phyloP scores from a whole-genome alignment of 2,329 filamentous ascomycete species.

The Fusarium nanum region DNA sequence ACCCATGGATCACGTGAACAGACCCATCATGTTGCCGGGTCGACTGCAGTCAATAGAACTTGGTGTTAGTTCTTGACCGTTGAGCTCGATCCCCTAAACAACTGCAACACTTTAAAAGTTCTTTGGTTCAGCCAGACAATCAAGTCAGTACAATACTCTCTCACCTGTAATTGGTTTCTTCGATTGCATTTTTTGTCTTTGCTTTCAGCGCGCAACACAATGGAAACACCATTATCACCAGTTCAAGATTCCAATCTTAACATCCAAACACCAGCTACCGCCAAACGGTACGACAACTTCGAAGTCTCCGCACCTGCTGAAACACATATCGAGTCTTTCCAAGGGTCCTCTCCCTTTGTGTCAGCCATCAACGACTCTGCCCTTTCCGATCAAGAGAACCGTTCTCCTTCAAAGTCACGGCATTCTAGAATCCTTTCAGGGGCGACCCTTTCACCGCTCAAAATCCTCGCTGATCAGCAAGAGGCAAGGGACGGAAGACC shows the following conservation, averaged over 20 bases:
- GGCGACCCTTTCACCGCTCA: slow-evolving; percentile 67
- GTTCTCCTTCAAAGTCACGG: slow-evolving; percentile 60
- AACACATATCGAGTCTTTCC: slow-evolving; percentile 18
- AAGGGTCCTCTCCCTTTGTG: slow-evolving; percentile 46
- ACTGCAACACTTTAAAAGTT: slow-evolving; percentile 27
- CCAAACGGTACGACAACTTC: slow-evolving; percentile 39
- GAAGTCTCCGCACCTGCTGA: slow-evolving; percentile 38
- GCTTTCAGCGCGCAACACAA: slow-evolving; percentile 39
- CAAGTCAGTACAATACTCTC: slow-evolving; percentile 7
- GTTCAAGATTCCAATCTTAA: slow-evolving; percentile 44
- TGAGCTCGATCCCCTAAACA: slow-evolving; percentile 26
- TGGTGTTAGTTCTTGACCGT: slow-evolving; percentile 26
- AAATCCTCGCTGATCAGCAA: slow-evolving; percentile 60
- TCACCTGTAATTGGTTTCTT: slow-evolving; percentile 11
- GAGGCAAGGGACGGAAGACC: slow-evolving; percentile 39
- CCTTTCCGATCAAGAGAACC: slow-evolving; percentile 58
- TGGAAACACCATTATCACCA: slow-evolving; percentile 46
- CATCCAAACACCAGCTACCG: slow-evolving; percentile 42
- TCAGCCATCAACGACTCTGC: slow-evolving; percentile 50
- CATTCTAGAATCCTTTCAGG: slow-evolving; percentile 69
- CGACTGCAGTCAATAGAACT: slow-evolving; percentile 35
- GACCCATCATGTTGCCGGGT: slow-evolving; percentile 29
- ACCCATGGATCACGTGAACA: slow-evolving; percentile 18
- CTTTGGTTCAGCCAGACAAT: slow-evolving; percentile 12
- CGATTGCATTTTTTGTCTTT: slow-evolving; percentile 25